Evolutionary conservation across 208 protist genomes (phyloP), one percentile per base, ranked within the genome.

Genomic region (Balamuthia mandrillaris): DNA sequence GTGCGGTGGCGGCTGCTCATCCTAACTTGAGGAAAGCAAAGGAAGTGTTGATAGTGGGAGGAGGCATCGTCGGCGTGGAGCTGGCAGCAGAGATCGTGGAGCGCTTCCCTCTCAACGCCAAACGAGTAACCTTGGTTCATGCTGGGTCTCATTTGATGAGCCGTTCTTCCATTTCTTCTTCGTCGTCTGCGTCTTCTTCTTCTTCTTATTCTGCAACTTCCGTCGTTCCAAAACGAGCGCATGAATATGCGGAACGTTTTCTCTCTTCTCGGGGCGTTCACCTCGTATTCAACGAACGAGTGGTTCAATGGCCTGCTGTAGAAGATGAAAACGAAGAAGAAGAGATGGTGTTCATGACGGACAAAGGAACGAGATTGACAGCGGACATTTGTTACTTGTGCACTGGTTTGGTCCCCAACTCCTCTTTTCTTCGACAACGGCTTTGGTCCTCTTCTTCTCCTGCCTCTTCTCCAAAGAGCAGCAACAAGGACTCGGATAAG

Each of bases 21-120:
- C 33, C 18, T 16, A 75, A 88, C 37, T 82, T 84, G 61, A 35
- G 61, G 41, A 84, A 85, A 24, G 39, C 79, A 0, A 85, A 85
- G 14, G 79, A 61, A 33, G 85, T 88, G 4, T 39, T 89, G 3
- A 74, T 89, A 1, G 85, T 89, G 39, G 86, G 86, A 70, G 87
- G 87, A 27, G 87, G 88, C 41, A 84, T 84, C n/a, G 82, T 87
- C n/a, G 88, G 88, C 21, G 87, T 91, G 1, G 88, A 91, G 27
- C 45, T 91, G 0, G 88, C 87, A 0, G 86, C 88, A 27, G 88
- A 91, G 51, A 72, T 91, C 24, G 88, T 74, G 1, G 75, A 70
- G n/a, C 31, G 54, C 29, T 88, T 89, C n/a, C 75, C 58, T 3
- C 44, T 81, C 14, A 89, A 87, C 44, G n/a, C n/a, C n/a, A n/a